A percentile compares a stretch with the other conserved stretches of the same genome.
Conservation (phyloP, 2,329 filamentous ascomycete genomes). For the Apiospora kogelbergensis region DNA sequence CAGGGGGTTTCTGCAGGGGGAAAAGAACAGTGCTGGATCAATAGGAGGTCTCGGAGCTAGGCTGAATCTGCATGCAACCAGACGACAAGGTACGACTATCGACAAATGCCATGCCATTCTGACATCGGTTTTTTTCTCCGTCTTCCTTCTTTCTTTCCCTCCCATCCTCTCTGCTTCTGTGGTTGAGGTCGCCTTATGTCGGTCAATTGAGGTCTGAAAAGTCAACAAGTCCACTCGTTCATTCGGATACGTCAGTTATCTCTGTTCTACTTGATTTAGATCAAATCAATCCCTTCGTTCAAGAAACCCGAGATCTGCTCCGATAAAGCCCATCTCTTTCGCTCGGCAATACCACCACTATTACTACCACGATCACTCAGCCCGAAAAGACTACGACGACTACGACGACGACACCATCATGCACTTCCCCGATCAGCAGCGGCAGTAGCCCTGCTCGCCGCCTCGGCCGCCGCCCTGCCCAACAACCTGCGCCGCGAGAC, state of each 20-base stretch:
- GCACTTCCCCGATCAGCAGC: slow-evolving; percentile 15
- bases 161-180: background rate
- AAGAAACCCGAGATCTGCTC: background rate
- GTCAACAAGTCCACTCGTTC: background rate
- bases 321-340: background rate
- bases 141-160: background rate
- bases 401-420: background rate
- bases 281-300: background rate
- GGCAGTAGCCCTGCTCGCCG: slow-evolving; percentile 24
- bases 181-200: background rate
- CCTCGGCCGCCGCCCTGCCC: slow-evolving; percentile 25
- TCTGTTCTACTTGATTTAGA: background rate
- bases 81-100: background rate
- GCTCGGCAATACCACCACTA: background rate
- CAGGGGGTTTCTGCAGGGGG: background rate
- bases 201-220: background rate
- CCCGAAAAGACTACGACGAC: too few species aligned
- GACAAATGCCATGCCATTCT: background rate
- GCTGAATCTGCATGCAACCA: background rate
- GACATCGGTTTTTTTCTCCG: background rate
- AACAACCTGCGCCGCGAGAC: slow-evolving; percentile 15
- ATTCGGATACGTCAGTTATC: background rate
- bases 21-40: too few species aligned
- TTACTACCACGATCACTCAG: background rate
- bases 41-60: background rate